phyloP scores from a whole-genome alignment of 2,329 filamentous ascomycete genomes.

The Calonectria hawksworthii region DNA sequence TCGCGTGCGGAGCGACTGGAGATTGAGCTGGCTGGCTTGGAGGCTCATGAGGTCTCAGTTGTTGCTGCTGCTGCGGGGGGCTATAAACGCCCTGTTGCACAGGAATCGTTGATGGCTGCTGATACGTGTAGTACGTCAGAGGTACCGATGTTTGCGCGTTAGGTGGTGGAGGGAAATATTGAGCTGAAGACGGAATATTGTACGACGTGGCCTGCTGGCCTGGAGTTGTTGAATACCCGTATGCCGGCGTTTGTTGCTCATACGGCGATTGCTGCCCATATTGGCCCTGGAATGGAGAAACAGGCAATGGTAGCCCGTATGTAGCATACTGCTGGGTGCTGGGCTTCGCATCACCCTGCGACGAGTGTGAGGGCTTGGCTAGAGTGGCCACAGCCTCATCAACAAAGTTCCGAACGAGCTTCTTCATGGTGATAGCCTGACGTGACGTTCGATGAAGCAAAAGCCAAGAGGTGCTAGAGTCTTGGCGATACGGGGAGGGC shows the following conservation, averaged over 20 bases:
- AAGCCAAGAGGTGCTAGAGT: background rate
- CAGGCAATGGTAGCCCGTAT: background rate
- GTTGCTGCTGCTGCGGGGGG: background rate
- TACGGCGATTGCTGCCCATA: background rate
- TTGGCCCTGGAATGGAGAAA: background rate
- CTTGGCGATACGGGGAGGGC: background rate
- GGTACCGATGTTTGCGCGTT: background rate
- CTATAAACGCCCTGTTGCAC: background rate
- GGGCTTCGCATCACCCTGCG: background rate
- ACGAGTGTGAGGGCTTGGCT: background rate
- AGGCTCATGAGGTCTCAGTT: background rate
- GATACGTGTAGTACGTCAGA: background rate
- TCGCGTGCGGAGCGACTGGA: background rate
- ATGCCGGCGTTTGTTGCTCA: background rate
- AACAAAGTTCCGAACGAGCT: background rate
- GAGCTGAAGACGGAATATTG: background rate
- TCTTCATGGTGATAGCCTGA: background rate
- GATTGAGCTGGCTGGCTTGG: background rate
- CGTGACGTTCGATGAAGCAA: no score
- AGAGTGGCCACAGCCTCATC: background rate
- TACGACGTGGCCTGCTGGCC: background rate
- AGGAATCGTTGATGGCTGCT: background rate
- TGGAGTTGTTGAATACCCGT: background rate
- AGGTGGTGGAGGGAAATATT: background rate
- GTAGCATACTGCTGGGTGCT: background rate